These are phyloP conservation scores for Leucogyrophana mollusca DNA, from an alignment of 768 basidiomycete genomes.

Conservation along the genomic window DNA sequence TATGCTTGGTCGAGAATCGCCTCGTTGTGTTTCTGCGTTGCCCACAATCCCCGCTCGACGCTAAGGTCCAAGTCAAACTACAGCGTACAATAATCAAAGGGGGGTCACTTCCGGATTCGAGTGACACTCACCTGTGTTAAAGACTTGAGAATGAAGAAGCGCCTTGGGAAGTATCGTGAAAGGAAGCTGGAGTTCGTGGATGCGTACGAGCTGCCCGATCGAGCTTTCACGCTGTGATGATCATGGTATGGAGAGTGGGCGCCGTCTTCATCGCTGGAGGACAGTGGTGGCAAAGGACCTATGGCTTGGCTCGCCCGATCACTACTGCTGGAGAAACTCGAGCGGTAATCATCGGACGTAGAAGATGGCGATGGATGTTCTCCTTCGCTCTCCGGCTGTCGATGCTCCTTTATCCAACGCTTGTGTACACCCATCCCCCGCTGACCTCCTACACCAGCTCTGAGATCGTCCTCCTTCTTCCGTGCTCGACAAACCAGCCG, in stretches of 20 bases:
- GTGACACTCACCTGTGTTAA: conserved; percentile 61
- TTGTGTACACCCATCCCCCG: conserved; percentile 82
- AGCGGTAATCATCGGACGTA: conserved; percentile 5
- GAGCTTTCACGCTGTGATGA: conserved; percentile 17
- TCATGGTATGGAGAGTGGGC: neutral
- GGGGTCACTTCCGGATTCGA: neutral
- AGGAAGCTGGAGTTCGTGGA: conserved; percentile 87
- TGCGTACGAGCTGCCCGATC: conserved; percentile 63
- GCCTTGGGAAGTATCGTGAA: conserved; percentile 70
- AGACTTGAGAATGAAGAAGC: conserved; percentile 94
- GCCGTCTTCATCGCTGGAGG: conserved; percentile 39
- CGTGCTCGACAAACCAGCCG: conserved; percentile 82
- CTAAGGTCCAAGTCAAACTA: conserved; percentile 81
- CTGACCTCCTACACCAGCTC: conserved; percentile 90
- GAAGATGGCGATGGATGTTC: conserved; percentile 11
- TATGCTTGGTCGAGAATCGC: conserved; percentile 88
- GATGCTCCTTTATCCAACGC: conserved; percentile 70
- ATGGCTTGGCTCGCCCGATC: conserved; percentile 11
- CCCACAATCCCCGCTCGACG: conserved; percentile 80
- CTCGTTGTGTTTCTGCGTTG: conserved; percentile 92
- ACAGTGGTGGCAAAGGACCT: conserved; percentile 29
- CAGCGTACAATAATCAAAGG: neutral
- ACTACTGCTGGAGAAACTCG: conserved; percentile 1
- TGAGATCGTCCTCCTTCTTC: conserved; percentile 78
- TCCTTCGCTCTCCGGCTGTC: conserved; percentile 28